phyloP scores from a whole-genome alignment of 1,139 yeast species.

The Taphrina confusa region DNA sequence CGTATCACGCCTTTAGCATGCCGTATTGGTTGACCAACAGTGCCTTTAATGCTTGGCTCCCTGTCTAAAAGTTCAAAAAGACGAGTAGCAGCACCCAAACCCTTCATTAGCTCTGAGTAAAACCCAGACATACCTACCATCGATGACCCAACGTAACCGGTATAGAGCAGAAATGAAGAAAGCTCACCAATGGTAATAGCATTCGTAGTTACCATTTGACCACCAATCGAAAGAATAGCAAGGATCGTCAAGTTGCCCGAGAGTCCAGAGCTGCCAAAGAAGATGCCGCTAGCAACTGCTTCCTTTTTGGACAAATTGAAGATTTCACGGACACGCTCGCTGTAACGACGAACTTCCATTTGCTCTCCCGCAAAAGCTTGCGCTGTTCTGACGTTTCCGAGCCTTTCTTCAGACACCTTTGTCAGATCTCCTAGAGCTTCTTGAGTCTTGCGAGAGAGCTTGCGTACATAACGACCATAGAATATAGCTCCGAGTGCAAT shows the following conservation, averaged over 20 bases:
- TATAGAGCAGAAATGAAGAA: slow-evolving; percentile 90
- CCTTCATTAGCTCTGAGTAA: slow-evolving; percentile 92
- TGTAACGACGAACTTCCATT: slow-evolving; percentile 60
- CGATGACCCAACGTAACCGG: slow-evolving; percentile 87
- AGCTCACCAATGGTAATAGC: slow-evolving; percentile 80
- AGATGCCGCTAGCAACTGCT: slow-evolving; percentile 60
- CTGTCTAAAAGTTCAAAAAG: slow-evolving; percentile 83
- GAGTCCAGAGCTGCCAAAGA: slow-evolving; percentile 73
- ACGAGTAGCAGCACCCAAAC: slow-evolving; percentile 93
- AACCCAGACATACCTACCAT: slow-evolving; percentile 87
- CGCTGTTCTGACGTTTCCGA: slow-evolving; percentile 78
- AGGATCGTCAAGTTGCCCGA: slow-evolving; percentile 79
- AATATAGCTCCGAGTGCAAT: slow-evolving; percentile 50
- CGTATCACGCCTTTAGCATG: slow-evolving; percentile 56
- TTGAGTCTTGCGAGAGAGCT: slow-evolving; percentile 73
- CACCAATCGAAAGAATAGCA: slow-evolving; percentile 76
- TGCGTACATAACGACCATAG: slow-evolving; percentile 78
- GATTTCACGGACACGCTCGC: slow-evolving; percentile 70
- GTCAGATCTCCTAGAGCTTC: slow-evolving; percentile 84
- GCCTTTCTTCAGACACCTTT: slow-evolving; percentile 86
- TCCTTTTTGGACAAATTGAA: slow-evolving; percentile 75
- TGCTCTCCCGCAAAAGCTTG: slow-evolving; percentile 88
- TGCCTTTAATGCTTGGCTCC: slow-evolving; percentile 65
- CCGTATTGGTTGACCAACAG: slow-evolving; percentile 52
- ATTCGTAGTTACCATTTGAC: slow-evolving; percentile 71